These are phyloP conservation scores for Scutellospora calospora DNA, from an alignment of 371 early-diverging fungal species.

Conservation along the genomic window DNA sequence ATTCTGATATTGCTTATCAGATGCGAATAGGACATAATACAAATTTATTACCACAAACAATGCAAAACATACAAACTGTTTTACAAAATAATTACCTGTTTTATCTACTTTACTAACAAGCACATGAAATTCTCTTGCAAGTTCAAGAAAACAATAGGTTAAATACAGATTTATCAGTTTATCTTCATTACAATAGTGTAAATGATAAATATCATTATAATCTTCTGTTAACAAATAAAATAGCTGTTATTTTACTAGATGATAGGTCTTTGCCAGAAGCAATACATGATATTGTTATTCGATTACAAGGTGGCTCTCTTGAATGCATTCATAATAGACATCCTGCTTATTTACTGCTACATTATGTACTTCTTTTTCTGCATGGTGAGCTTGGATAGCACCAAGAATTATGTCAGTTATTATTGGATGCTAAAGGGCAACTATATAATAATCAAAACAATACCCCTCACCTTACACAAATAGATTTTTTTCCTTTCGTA, in stretches of 20 bases:
- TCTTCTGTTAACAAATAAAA: no score
- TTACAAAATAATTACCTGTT: no score
- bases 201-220: not conserved
- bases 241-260: not conserved
- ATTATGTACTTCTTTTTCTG: no score
- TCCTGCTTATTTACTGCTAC: no score
- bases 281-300: conserved; percentile 35
- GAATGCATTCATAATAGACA: not conserved
- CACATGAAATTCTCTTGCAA: not conserved
- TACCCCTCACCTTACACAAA: no score
- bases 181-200: not conserved
- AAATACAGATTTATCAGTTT: not conserved
- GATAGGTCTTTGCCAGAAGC: not conserved
- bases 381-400: no score
- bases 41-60: not conserved
- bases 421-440: no score
- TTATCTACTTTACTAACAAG: conserved; percentile 33
- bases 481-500: no score
- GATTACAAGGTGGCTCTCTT: not conserved
- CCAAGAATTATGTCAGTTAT: no score
- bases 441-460: no score
- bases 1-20: not conserved
- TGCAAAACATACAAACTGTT: not conserved
- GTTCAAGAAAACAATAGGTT: not conserved
- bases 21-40: not conserved